Evolutionary conservation across 108 stramenopile species (phyloP), one percentile per base, ranked within the genome.

Genomic region (Nitzschia inconspicua): DNA sequence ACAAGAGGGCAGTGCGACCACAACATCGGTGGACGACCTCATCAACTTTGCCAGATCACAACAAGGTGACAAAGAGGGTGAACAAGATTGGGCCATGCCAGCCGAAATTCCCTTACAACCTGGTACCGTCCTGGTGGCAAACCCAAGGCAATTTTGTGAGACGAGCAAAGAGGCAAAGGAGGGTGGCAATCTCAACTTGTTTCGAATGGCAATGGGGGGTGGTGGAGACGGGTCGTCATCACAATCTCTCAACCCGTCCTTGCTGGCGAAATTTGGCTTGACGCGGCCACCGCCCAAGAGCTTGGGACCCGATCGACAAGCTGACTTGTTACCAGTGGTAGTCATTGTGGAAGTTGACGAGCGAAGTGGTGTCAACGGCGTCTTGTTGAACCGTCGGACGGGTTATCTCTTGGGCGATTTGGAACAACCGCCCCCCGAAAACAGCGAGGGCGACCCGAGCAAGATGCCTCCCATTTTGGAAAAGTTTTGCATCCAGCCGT

Each of bases 381-480:
- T 92, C 2, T 57, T 88, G 25, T 51, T 92, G 39, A 92, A 92
- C 63, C 72, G 90, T 47, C 50, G 90, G 42, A 88, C 90, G 23
- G 90, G 90, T n/a, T 82, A 88, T 53, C 44, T 92, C n/a, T 68
- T 92, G 36, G 90, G 90, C 3, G 90, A 92, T 62, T 56, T 92
- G 61, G 80, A 85, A 63, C 68, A 82, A 43, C 76, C 72, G 3
- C 47, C 66, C 2, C 27, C 48, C 4, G 41, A 56, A 19, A 41
- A 53, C 24, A 58, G 58, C 9, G 32, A 28, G 3, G 56, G 25
- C 4, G 56, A 47, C 14, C n/a, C 35, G 5, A 42, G 47, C 14
- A 49, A 26, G 7, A 24, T 37, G 32, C 36, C 82, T 18, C 65
- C 77, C 11, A 59, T 78, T 18, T 52, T 85, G 43, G 83, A 78